Evolutionary conservation across 371 early-diverging fungal genomes (phyloP), one percentile per base, ranked within the genome.

Genomic region (Cokeromyces recurvatus): DNA sequence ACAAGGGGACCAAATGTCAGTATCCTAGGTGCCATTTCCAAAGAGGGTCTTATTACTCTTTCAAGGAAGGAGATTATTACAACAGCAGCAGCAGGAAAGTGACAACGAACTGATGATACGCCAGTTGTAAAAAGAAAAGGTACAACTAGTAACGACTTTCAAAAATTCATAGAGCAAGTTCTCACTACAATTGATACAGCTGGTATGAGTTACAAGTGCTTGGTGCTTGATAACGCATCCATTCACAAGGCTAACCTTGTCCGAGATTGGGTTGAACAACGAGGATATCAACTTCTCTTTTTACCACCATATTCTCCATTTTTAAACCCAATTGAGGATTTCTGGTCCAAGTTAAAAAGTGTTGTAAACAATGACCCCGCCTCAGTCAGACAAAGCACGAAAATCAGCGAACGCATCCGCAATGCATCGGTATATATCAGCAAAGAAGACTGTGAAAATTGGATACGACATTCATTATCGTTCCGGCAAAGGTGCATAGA

Each of bases 241-340:
- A n/a, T n/a, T n/a, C n/a, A n/a, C n/a, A n/a, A n/a, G n/a, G n/a
- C n/a, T n/a, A n/a, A n/a, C n/a, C n/a, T 34, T 7, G 20, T 46
- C 31, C 17, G 20, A 41, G 36, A 20, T 34, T 10, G 16, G 22
- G 31, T 37, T 42, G 37, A 35, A 22, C 11, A 16, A 9, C 36
- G 47, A 36, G 31, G 53, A 2, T 46, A 48, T n/a, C n/a, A n/a
- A n/a, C n/a, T n/a, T n/a, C n/a, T n/a, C n/a, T n/a, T n/a, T n/a
- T n/a, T n/a, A n/a, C n/a, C n/a, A n/a, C n/a, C n/a, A n/a, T n/a
- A n/a, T n/a, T n/a, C n/a, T n/a, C n/a, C n/a, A n/a, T n/a, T 38
- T 21, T 25, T 59, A 9, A 59, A 53, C 42, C 59, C 50, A 19
- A 53, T 59, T 16, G 59, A 59, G 29, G 51, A 51, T 29, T 49